These are phyloP conservation scores for Arthrobotrys pseudoclavata DNA, from an alignment of 2,329 filamentous ascomycete species.

Conservation along the genomic window DNA sequence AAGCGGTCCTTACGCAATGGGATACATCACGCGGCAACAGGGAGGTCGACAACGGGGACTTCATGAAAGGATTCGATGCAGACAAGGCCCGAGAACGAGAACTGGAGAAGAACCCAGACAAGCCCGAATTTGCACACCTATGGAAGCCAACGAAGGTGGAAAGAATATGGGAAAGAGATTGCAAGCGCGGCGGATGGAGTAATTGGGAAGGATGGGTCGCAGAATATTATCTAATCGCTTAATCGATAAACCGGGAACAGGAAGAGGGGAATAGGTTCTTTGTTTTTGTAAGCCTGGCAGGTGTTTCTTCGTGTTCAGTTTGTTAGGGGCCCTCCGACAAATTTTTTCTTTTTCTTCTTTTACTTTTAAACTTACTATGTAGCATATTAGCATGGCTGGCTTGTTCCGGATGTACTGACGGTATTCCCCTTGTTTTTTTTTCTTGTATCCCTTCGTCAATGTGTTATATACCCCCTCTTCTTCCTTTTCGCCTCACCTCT, in stretches of 20 bases:
- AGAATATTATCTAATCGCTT: constrained; percentile 58
- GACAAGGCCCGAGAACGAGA: constrained; percentile 48
- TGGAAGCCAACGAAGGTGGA: constrained; percentile 53
- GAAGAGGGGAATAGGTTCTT: constrained; percentile 3
- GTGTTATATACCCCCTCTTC: constrained; percentile 37
- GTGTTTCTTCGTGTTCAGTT: constrained; percentile 12
- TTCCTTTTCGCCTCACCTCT: neutral
- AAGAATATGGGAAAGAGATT: constrained; percentile 59
- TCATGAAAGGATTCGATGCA: constrained; percentile 46
- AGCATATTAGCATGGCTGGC: constrained; percentile 55
- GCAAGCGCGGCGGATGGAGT: constrained; percentile 58
- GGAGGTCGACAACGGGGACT: constrained; percentile 29
- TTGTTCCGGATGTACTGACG: constrained; percentile 20
- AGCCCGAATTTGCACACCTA: constrained; percentile 37
- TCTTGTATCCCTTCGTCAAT: constrained; percentile 16
- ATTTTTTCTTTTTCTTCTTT: neutral
- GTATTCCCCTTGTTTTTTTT: constrained; percentile 1
- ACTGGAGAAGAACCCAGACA: constrained; percentile 36
- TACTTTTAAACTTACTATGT: constrained; percentile 26
- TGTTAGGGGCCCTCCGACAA: neutral
- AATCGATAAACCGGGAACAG: constrained; percentile 17
- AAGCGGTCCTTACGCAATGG: constrained; percentile 33
- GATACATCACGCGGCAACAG: constrained; percentile 26
- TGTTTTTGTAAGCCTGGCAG: constrained; percentile 8
- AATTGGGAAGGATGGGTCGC: constrained; percentile 60